Percentiles rank a stretch among this genome's conserved stretches.
Conservation (phyloP, 495 filamentous ascomycete species). For the Xylaria scruposa region DNA sequence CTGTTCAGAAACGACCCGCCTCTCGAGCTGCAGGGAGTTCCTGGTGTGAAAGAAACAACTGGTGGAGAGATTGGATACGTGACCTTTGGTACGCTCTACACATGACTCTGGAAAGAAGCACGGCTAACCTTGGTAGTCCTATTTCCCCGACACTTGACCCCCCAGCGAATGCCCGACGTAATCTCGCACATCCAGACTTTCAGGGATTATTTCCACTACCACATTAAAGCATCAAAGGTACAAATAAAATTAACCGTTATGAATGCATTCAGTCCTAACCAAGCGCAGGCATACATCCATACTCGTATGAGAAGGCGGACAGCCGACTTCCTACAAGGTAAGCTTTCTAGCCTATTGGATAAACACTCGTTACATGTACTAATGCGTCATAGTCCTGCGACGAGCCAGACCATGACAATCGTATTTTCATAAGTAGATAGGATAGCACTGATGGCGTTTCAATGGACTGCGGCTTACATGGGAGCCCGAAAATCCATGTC, state of each 20-base stretch:
- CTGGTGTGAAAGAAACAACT: constrained; percentile 75
- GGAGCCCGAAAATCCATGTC: no score
- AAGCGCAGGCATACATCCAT: constrained; percentile 89
- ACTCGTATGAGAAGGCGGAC: constrained; percentile 96
- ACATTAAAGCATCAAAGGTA: constrained; percentile 98
- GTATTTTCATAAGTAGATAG: not conserved
- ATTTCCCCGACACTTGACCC: constrained; percentile 92
- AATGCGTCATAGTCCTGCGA: constrained; percentile 70
- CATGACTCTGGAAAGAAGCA: not conserved
- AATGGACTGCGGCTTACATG: not conserved
- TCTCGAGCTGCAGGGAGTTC: constrained; percentile 84
- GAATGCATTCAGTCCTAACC: constrained; percentile 19
- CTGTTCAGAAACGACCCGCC: constrained; percentile 94
- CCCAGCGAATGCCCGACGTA: constrained; percentile 86
- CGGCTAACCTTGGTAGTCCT: constrained; percentile 67
- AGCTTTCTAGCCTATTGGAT: constrained; percentile 43
- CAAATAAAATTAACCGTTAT: constrained; percentile 16
- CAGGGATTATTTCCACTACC: constrained; percentile 99
- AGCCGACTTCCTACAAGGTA: constrained; percentile 96
- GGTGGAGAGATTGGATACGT: constrained; percentile 91
- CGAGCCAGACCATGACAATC: constrained; percentile 70
- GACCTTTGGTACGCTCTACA: constrained; percentile 77
- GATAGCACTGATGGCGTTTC: not conserved
- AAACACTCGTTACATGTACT: constrained; percentile 1
- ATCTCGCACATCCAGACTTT: constrained; percentile 99